Conservation (phyloP, 345 rosid species). For the Noccaea bulbosa region DNA sequence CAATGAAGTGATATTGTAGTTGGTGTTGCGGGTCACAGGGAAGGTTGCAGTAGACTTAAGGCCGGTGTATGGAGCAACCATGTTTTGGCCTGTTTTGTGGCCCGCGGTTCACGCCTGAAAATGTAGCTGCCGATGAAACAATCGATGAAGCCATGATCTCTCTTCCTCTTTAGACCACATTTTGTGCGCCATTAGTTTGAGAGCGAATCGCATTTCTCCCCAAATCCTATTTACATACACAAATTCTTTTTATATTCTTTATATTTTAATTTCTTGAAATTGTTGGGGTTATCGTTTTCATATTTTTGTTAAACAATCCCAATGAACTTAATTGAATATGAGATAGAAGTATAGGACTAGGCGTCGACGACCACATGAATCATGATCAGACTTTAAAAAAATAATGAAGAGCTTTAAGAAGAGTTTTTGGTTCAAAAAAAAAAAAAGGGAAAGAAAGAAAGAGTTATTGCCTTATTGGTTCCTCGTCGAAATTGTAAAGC, state of each 20-base stretch:
- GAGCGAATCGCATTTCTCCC: background rate
- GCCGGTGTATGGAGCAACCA: constrained; percentile 53
- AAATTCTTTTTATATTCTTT: background rate
- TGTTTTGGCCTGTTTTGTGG: constrained; percentile 34
- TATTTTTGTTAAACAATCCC: background rate
- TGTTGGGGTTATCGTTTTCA: background rate
- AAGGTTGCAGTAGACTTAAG: constrained; percentile 44
- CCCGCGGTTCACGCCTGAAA: constrained; percentile 5
- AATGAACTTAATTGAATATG: constrained; percentile 17
- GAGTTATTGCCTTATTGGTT: too few species aligned
- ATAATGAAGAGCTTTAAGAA: constrained; percentile 11
- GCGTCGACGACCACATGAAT: constrained; percentile 4
- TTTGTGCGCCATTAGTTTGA: background rate
- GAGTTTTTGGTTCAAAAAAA: background rate
- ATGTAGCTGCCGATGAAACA: background rate
- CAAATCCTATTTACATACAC: background rate
- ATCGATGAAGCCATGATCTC: background rate
- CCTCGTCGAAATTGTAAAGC: constrained; percentile 9
- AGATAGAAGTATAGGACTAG: constrained; percentile 10
- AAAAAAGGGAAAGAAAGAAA: too few species aligned
- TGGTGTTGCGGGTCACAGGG: constrained; percentile 42
- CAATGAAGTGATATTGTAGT: constrained; percentile 44
- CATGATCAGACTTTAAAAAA: background rate
- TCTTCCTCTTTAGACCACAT: background rate
- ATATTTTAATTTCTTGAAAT: background rate